Evolutionary conservation across 2,329 filamentous ascomycete genomes (phyloP).

Genomic region (Diaporthe vaccinii): DNA sequence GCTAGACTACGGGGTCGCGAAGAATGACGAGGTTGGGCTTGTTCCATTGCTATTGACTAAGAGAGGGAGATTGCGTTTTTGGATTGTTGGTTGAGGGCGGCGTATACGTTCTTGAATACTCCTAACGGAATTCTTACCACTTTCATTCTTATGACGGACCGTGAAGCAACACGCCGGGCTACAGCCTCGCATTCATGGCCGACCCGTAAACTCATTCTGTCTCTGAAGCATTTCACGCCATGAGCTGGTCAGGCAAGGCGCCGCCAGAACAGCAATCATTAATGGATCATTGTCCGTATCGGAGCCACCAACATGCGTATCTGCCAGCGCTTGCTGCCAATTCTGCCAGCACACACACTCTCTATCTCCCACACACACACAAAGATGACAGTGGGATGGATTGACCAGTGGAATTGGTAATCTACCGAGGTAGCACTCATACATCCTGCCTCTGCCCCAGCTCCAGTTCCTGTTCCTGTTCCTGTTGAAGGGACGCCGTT

Average conservation of each 20-base stretch:
- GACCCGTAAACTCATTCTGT: too few relatives aligned
- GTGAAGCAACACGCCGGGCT: background rate
- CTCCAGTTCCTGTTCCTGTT: conserved; percentile 28
- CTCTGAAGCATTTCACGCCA: background rate
- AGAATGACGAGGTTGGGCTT: background rate
- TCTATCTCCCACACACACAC: too few relatives aligned
- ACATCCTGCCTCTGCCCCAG: background rate
- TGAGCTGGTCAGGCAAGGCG: background rate
- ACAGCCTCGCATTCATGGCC: background rate
- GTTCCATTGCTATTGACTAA: background rate
- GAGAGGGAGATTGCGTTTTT: background rate
- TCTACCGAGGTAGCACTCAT: background rate
- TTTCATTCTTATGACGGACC: background rate
- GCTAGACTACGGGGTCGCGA: background rate
- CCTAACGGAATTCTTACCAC: background rate
- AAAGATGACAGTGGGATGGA: background rate
- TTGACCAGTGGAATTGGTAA: background rate
- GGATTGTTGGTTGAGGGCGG: background rate
- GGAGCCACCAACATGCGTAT: background rate
- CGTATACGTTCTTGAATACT: background rate
- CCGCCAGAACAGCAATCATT: background rate
- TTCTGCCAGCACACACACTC: background rate
- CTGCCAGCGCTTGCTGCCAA: background rate
- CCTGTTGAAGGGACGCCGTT: conserved; percentile 38
- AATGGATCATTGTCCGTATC: background rate